Percentiles rank a stretch among this genome's conserved stretches.
phyloP scores from a whole-genome alignment of 768 basidiomycete species.

The Mycena latifolia region DNA sequence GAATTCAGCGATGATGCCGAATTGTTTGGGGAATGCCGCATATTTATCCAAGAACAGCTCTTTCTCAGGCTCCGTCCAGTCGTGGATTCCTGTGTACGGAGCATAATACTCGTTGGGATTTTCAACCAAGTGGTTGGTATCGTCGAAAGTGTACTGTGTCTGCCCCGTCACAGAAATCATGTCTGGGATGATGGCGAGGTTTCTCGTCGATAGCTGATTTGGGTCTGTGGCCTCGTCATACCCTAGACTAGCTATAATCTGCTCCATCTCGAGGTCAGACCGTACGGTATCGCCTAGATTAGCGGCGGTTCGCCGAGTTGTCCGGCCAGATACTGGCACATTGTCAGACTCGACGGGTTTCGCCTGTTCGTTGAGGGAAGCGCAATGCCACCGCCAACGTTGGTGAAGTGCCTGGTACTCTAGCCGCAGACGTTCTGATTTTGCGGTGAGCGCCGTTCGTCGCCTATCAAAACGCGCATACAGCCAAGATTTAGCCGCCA shows the following conservation, averaged over 20 bases:
- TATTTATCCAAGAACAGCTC: slow-evolving; percentile 84
- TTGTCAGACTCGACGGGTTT: slow-evolving; percentile 55
- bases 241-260: slow-evolving; percentile 94
- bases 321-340: slow-evolving; percentile 61
- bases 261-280: slow-evolving; percentile 97
- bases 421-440: slow-evolving; percentile 66
- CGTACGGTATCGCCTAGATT: slow-evolving; percentile 88
- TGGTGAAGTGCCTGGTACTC: slow-evolving; percentile 80
- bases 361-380: slow-evolving; percentile 71
- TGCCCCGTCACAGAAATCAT: slow-evolving; percentile 83
- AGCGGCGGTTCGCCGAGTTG: slow-evolving; percentile 81
- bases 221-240: slow-evolving; percentile 96
- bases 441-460: slow-evolving; percentile 62
- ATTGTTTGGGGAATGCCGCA: slow-evolving; percentile 91
- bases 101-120: slow-evolving; percentile 86
- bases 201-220: slow-evolving; percentile 84
- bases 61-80: slow-evolving; percentile 92
- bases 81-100: slow-evolving; percentile 76
- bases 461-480: slow-evolving; percentile 67
- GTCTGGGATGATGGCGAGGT: slow-evolving; percentile 90
- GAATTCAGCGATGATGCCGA: slow-evolving; percentile 88
- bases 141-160: slow-evolving; percentile 79
- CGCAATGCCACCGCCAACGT: slow-evolving; percentile 81
- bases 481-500: slow-evolving; percentile 60
- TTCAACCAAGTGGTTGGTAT: slow-evolving; percentile 85